These are phyloP conservation scores for Candida methanosorbosa DNA, from an alignment of 805 yeast genomes.

Conservation along the genomic window DNA sequence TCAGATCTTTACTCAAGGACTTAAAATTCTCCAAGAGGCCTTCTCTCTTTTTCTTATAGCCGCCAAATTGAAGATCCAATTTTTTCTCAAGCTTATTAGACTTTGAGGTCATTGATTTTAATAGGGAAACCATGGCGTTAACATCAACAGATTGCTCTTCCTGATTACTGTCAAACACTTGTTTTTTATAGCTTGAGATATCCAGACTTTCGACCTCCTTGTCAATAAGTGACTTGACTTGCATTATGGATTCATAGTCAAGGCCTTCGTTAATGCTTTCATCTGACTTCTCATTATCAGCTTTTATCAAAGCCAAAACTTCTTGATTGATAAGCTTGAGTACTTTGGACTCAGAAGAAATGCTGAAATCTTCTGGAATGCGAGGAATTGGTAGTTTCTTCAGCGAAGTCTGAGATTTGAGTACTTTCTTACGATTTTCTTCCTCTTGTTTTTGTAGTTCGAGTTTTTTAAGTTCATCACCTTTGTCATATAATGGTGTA, in stretches of 20 bases:
- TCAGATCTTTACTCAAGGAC: conserved; percentile 9
- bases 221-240: conserved; percentile 15
- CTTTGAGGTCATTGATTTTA: conserved; percentile 2
- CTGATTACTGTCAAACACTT: background rate
- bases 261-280: conserved; percentile 19
- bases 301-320: conserved; percentile 26
- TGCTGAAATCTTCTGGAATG: too few species aligned
- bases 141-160: background rate
- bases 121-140: background rate
- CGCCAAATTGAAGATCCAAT: conserved; percentile 17
- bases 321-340: too few species aligned
- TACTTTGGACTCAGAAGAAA: too few species aligned
- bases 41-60: conserved; percentile 20
- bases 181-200: background rate
- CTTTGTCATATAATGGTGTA: too few species aligned
- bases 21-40: conserved; percentile 9
- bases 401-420: too few species aligned
- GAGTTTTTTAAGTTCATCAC: too few species aligned
- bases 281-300: conserved; percentile 28
- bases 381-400: too few species aligned
- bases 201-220: conserved; percentile 3
- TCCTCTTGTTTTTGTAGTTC: too few species aligned
- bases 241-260: conserved; percentile 18
- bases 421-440: too few species aligned
- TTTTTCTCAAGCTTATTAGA: conserved; percentile 22